A percentile compares a stretch with the other conserved stretches of the same genome.
phyloP scores from a whole-genome alignment of 225 moss, liverwort and hornwort genomes.

The Anthoceros angustus region DNA sequence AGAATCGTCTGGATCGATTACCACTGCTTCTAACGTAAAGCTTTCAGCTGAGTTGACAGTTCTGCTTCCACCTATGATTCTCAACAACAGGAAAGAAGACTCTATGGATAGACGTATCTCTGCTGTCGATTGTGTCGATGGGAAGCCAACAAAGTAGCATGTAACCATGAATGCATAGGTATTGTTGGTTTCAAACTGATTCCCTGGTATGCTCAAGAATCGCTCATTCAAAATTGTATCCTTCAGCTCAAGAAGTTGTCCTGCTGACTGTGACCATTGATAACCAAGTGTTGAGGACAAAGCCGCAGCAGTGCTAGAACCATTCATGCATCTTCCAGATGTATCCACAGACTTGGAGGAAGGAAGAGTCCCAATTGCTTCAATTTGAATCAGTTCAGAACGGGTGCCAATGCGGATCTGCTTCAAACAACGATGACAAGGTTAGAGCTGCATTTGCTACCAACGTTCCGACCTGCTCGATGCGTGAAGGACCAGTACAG shows the following conservation, averaged over 20 bases:
- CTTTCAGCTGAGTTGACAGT: conserved; percentile 20
- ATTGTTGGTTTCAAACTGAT: conserved; percentile 5
- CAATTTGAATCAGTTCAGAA: neutral
- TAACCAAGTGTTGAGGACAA: conserved; percentile 11
- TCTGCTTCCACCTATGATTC: conserved; percentile 25
- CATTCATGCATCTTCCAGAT: neutral
- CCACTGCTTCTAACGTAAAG: conserved; percentile 25
- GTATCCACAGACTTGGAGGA: neutral
- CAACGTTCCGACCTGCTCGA: too few species aligned
- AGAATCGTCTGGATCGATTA: conserved; percentile 40
- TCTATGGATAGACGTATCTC: conserved; percentile 11
- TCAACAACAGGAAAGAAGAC: conserved; percentile 14
- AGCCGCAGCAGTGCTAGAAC: conserved; percentile 1
- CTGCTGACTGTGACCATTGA: conserved; percentile 27
- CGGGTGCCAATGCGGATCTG: neutral
- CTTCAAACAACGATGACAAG: too few species aligned
- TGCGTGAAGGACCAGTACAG: too few species aligned
- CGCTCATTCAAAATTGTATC: conserved; percentile 17
- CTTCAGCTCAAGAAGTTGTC: conserved; percentile 6
- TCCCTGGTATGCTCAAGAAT: conserved; percentile 30
- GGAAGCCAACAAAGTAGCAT: conserved; percentile 15
- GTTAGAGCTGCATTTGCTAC: too few species aligned
- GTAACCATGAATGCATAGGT: conserved; percentile 25
- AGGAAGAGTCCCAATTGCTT: conserved; percentile 1
- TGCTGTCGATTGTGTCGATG: conserved; percentile 10